A percentile compares a stretch with the other conserved stretches of the same genome.
These are phyloP conservation scores for Dioszegia hungarica DNA, from an alignment of 768 basidiomycete genomes.

Conservation along the genomic window DNA sequence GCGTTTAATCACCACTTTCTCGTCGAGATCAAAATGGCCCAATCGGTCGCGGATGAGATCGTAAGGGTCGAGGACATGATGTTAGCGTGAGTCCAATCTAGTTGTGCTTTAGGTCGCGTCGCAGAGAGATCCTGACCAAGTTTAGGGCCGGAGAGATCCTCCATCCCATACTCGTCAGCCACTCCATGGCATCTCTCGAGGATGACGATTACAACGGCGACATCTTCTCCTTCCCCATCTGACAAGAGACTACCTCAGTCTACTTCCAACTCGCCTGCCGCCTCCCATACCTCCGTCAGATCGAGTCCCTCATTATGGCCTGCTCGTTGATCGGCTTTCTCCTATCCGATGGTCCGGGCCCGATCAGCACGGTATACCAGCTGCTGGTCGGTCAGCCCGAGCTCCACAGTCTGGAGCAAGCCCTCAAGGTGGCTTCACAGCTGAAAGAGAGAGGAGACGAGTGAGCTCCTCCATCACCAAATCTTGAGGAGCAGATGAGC, in stretches of 20 bases:
- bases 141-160: neutral
- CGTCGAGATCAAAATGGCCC: too few relatives aligned
- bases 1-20: too few relatives aligned
- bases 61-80: neutral
- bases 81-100: neutral
- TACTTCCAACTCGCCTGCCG: slow-evolving; percentile 8
- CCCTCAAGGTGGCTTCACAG: too few relatives aligned
- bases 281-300: neutral
- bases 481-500: too few relatives aligned
- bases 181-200: neutral
- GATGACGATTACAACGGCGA: neutral
- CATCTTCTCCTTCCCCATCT: neutral
- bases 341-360: too few relatives aligned
- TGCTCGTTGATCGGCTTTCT: too few relatives aligned
- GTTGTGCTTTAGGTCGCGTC: neutral
- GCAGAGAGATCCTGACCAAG: neutral
- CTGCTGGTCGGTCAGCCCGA: too few relatives aligned
- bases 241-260: neutral
- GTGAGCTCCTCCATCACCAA: too few relatives aligned
- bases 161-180: neutral
- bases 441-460: too few relatives aligned
- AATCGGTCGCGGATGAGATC: neutral
- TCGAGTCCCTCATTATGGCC: neutral
- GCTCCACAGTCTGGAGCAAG: too few relatives aligned
- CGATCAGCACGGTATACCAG: too few relatives aligned